phyloP scores from a whole-genome alignment of 2,329 filamentous ascomycete genomes.

The Xylaria hypoxylon region DNA sequence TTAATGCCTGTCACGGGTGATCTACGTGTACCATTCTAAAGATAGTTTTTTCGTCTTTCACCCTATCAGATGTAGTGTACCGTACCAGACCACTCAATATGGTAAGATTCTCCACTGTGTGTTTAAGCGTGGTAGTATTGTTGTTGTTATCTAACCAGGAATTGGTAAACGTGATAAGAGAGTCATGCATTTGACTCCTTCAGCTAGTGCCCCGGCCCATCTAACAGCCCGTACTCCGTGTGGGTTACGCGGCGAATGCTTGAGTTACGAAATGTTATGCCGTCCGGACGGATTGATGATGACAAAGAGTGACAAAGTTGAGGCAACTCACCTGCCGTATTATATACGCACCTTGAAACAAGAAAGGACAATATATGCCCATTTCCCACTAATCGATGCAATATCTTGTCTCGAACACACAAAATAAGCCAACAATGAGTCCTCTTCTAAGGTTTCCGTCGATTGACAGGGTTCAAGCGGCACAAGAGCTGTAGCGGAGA shows the following conservation, averaged over 20 bases:
- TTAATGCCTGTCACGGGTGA: neutral
- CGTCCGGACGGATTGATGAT: neutral
- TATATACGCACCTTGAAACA: neutral
- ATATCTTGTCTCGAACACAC: neutral
- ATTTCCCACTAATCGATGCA: neutral
- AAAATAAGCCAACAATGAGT: neutral
- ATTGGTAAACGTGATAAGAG: neutral
- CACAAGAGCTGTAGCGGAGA: neutral
- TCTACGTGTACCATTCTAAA: neutral
- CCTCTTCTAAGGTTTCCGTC: neutral
- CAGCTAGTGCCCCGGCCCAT: neutral
- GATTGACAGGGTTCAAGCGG: neutral
- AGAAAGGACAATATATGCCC: neutral
- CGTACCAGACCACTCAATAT: neutral
- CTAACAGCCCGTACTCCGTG: neutral
- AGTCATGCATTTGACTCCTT: slow-evolving; percentile 6
- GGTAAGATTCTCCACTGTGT: slow-evolving; percentile 1
- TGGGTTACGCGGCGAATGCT: neutral
- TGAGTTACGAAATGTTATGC: neutral
- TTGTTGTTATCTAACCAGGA: neutral
- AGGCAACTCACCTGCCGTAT: neutral
- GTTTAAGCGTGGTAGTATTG: slow-evolving; percentile 8
- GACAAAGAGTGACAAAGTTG: neutral
- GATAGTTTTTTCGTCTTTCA: neutral
- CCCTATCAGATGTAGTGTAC: neutral